Conservation (phyloP, 179 eudicot genomes). For the Beta macrorhiza region DNA sequence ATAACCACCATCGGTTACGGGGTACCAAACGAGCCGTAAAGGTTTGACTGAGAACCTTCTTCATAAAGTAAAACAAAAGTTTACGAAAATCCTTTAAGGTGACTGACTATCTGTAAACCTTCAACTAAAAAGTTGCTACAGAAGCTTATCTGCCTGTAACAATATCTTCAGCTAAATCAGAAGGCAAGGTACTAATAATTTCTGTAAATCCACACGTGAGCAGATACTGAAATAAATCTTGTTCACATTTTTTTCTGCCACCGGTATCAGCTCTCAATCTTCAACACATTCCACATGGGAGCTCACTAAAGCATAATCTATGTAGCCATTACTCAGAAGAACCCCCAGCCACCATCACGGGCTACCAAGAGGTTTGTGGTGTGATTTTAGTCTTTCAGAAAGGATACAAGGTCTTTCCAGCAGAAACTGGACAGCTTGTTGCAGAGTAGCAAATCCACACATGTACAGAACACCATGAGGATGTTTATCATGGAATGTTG, state of each 20-base stretch:
- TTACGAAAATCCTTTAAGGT: background rate
- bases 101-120: background rate
- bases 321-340: background rate
- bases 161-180: background rate
- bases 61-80: background rate
- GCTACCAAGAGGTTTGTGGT: no score
- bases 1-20: no score
- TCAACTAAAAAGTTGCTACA: background rate
- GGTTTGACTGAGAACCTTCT: background rate
- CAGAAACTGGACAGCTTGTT: background rate
- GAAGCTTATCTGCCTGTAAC: background rate
- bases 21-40: no score
- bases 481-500: background rate
- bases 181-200: background rate
- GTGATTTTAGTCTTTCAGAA: background rate
- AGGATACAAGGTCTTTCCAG: background rate
- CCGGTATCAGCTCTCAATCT: background rate
- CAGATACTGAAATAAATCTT: background rate
- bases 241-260: background rate
- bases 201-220: background rate
- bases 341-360: background rate
- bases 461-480: background rate
- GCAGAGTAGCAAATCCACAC: background rate
- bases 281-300: background rate
- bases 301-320: background rate